Conservation (phyloP, 2,329 filamentous ascomycete genomes). For the Diaporthe sp. region DNA sequence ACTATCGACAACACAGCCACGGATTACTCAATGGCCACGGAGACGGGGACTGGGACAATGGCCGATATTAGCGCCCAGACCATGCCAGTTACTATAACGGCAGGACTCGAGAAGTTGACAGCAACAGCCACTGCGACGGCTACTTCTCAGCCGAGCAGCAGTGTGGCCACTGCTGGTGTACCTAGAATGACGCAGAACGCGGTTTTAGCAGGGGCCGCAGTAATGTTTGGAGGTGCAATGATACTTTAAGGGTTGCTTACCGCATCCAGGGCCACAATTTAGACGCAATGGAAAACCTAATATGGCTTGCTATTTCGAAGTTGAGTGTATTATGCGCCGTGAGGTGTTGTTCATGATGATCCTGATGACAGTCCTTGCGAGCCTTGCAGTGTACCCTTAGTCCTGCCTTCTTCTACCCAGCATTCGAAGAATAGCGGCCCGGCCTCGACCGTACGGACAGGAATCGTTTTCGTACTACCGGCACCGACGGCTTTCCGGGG, state of each 20-base stretch:
- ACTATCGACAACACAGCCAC: constrained; percentile 27
- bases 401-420: constrained; percentile 72
- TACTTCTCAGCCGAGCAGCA: constrained; percentile 23
- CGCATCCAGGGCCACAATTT: neutral
- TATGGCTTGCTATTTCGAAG: neutral
- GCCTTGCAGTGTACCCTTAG: constrained; percentile 50
- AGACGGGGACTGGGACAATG: constrained; percentile 32
- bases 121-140: constrained; percentile 22
- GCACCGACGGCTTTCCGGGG: constrained; percentile 51
- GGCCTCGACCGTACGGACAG: constrained; percentile 67
- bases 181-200: constrained; percentile 52
- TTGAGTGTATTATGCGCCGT: neutral
- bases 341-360: constrained; percentile 10
- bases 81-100: constrained; percentile 54
- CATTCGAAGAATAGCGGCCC: constrained; percentile 76
- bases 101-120: constrained; percentile 54
- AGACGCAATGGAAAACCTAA: neutral
- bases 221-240: constrained; percentile 51
- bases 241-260: constrained; percentile 47
- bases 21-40: constrained; percentile 23
- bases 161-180: constrained; percentile 48
- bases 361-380: constrained; percentile 17
- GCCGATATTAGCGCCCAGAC: constrained; percentile 44
- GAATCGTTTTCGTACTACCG: constrained; percentile 58
- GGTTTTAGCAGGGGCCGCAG: constrained; percentile 52